phyloP scores from a whole-genome alignment of 1,284 basidiomycete species.

The Cerioporus squamosus region DNA sequence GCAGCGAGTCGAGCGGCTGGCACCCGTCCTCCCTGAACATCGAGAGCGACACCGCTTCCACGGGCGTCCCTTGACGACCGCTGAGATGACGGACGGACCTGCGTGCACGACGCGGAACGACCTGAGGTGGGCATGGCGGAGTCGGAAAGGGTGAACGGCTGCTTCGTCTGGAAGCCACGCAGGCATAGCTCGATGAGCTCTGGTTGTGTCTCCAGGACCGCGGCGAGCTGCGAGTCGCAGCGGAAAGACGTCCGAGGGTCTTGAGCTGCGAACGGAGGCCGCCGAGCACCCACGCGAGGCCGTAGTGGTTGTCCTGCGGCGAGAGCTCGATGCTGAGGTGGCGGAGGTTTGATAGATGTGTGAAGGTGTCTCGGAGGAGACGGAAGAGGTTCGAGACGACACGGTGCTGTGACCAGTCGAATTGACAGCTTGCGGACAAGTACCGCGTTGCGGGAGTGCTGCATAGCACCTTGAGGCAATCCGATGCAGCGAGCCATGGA shows the following conservation, averaged over 20 bases:
- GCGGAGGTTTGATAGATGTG: conserved; percentile 41
- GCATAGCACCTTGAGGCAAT: conserved; percentile 46
- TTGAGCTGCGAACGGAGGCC: conserved; percentile 45
- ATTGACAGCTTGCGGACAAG: conserved; percentile 51
- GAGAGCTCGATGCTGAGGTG: conserved; percentile 54
- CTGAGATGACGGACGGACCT: conserved; percentile 46
- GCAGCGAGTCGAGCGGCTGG: conserved; percentile 48
- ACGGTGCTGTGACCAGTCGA: conserved; percentile 39
- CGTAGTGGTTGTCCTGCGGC: conserved; percentile 37
- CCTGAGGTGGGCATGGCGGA: conserved; percentile 50
- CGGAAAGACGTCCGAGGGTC: conserved; percentile 57
- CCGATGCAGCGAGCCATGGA: conserved; percentile 35
- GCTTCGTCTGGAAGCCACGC: conserved; percentile 45
- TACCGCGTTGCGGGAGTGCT: conserved; percentile 36
- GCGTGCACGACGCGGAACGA: conserved; percentile 60
- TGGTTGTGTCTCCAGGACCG: conserved; percentile 56
- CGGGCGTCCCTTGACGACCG: conserved; percentile 51
- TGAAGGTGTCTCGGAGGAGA: conserved; percentile 50
- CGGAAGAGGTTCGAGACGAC: conserved; percentile 48
- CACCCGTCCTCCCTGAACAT: conserved; percentile 46
- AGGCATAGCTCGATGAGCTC: conserved; percentile 55
- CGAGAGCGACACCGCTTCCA: conserved; percentile 56
- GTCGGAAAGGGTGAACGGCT: conserved; percentile 42
- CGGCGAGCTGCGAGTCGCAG: conserved; percentile 49
- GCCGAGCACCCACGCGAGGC: conserved; percentile 51